Base-by-base conservation (phyloP, 2,329 filamentous ascomycete genomes). In the Ilyonectria mors-panacis region DNA sequence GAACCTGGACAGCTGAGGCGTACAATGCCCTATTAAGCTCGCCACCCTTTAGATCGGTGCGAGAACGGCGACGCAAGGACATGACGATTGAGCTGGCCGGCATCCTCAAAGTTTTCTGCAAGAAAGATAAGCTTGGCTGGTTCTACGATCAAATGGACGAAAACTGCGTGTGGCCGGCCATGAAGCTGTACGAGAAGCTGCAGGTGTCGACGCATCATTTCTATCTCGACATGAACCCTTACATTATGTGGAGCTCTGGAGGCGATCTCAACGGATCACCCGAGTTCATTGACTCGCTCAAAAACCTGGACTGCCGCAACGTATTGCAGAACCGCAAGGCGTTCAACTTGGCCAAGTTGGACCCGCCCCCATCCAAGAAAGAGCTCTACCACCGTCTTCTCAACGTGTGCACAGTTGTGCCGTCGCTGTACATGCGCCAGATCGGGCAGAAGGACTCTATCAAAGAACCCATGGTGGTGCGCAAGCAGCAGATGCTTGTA, bases 111-210 rank as follows among this genome's bases (percentile, higher is more conserved):
- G 70, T 78, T 5, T 80, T 80, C 50, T 75, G 63, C 30, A 71
- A 67, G 48, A 78, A 73, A 39, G 75, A 75, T 1, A 72, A 74
- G 39, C 69, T 63, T 48, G 62, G 67, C 1, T 67, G 57, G 59
- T 71, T 78, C 62, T 74, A 67, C 48, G 59, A 70, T 13, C 72
- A 69, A 30, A 70, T 77, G 35, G 72, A 71, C 39, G 70, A 76
- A 6, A 58, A 66, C 17, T 78, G 81, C 58, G 70, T 84, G 57
- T 68, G 62, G 37, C 81, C 80, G 1, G 81, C 82, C 1, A 77
- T 83, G 70, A 63, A 58, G 12, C 73, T 83, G 2, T 79, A 82
- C 35, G 80, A 84, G 68, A 81, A 81, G 69, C 70, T 83, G 28
- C 73, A 79, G 23, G 76, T 80, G 9, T 81, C 81, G 28, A 81